These are phyloP conservation scores for Zygosaccharomyces gambellarensis DNA, from an alignment of 805 yeast genomes.

Conservation along the genomic window DNA sequence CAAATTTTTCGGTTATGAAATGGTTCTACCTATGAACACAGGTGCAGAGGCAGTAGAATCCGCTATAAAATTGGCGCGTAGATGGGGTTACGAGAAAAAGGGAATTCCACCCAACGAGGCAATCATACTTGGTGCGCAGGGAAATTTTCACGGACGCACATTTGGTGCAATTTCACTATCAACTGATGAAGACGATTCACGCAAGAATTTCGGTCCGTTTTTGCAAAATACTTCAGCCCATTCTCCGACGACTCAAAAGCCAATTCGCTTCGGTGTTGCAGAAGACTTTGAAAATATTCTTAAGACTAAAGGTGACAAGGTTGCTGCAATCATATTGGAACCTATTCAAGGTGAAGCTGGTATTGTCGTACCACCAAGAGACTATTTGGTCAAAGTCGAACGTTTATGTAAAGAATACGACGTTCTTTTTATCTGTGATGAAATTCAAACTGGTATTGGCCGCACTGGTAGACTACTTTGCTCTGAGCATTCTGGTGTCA, in stretches of 20 bases:
- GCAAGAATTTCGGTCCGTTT: constrained; percentile 85
- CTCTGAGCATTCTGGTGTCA: constrained; percentile 76
- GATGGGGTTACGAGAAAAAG: constrained; percentile 93
- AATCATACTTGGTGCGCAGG: constrained; percentile 76
- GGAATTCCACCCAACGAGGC: constrained; percentile 81
- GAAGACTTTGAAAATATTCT: constrained; percentile 85
- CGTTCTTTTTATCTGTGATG: constrained; percentile 88
- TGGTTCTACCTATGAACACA: constrained; percentile 95
- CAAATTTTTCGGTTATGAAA: constrained; percentile 84
- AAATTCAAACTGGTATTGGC: constrained; percentile 96
- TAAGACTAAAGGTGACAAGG: constrained; percentile 74
- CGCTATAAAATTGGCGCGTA: constrained; percentile 86
- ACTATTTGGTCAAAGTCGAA: constrained; percentile 68
- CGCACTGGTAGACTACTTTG: constrained; percentile 94
- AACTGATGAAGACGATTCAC: constrained; percentile 85
- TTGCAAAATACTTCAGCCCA: constrained; percentile 76
- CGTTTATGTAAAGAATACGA: constrained; percentile 76
- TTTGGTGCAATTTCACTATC: constrained; percentile 94
- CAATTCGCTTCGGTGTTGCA: constrained; percentile 71
- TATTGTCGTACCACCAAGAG: constrained; percentile 86
- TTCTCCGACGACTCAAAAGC: constrained; percentile 48
- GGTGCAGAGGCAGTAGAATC: constrained; percentile 99
- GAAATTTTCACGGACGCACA: constrained; percentile 96
- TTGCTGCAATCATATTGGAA: constrained; percentile 87
- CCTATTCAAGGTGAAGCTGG: constrained; percentile 99